These are phyloP conservation scores for Verticillium klebahnii DNA, from an alignment of 2,329 filamentous ascomycete genomes.

Conservation along the genomic window DNA sequence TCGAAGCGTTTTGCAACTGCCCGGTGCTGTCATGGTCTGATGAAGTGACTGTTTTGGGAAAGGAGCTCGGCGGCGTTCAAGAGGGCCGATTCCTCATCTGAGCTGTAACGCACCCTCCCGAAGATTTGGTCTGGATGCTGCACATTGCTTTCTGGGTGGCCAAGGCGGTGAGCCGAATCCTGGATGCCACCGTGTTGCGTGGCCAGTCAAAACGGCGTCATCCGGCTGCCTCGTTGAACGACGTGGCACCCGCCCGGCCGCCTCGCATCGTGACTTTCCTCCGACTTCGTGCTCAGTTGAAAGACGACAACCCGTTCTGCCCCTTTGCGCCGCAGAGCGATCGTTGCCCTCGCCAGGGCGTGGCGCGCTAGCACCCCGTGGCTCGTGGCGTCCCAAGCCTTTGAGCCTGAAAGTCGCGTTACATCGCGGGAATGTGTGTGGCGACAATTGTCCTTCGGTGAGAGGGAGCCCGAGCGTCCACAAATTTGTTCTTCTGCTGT, in stretches of 20 bases:
- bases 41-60: neutral
- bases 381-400: neutral
- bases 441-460: neutral
- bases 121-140: neutral
- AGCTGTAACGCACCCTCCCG: neutral
- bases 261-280: neutral
- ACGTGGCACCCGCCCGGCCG: neutral
- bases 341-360: neutral
- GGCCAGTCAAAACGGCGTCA: neutral
- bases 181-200: neutral
- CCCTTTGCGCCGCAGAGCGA: neutral
- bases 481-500: neutral
- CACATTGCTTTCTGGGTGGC: neutral
- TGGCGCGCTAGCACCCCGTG: neutral
- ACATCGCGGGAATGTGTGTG: neutral
- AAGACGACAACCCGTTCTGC: neutral
- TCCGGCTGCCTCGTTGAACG: neutral
- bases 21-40: neutral
- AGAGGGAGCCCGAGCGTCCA: neutral
- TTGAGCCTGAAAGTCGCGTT: neutral
- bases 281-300: neutral
- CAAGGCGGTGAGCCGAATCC: neutral
- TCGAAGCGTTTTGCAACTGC: neutral
- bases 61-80: neutral
- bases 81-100: neutral